Conservation (phyloP, 768 basidiomycete species). For the Termitomyces eurrhizus region DNA sequence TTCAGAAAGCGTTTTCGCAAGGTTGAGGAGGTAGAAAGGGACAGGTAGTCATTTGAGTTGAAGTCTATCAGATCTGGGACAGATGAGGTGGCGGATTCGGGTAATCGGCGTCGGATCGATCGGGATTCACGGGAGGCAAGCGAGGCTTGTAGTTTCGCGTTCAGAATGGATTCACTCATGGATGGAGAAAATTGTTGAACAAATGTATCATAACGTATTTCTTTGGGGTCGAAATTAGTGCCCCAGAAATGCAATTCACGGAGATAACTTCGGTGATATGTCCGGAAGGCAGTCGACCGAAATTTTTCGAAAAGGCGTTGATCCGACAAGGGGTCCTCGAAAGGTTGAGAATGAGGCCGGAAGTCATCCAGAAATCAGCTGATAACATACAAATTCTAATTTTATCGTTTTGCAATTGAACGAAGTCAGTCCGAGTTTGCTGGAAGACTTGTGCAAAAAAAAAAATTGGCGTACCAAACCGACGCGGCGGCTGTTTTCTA, state of each 20-base stretch:
- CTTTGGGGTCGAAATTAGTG: background rate
- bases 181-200: background rate
- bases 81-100: conserved; percentile 44
- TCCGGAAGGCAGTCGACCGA: background rate
- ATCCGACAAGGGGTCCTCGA: background rate
- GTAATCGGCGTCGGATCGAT: conserved; percentile 67
- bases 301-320: background rate
- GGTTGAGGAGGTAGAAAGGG: conserved; percentile 55
- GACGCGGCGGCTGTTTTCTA: background rate
- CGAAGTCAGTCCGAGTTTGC: background rate
- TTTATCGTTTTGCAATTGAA: background rate
- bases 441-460: background rate
- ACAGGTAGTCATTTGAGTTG: conserved; percentile 93
- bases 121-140: conserved; percentile 62
- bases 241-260: background rate
- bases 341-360: background rate
- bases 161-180: conserved; percentile 22
- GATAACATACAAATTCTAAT: background rate
- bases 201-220: background rate
- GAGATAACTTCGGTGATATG: background rate
- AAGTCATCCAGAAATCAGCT: background rate
- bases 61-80: conserved; percentile 52
- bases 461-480: background rate
- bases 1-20: conserved; percentile 59
- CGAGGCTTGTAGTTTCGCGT: conserved; percentile 41